phyloP scores from a whole-genome alignment of 1,284 basidiomycete genomes.

The Ceratobasidium sp. region DNA sequence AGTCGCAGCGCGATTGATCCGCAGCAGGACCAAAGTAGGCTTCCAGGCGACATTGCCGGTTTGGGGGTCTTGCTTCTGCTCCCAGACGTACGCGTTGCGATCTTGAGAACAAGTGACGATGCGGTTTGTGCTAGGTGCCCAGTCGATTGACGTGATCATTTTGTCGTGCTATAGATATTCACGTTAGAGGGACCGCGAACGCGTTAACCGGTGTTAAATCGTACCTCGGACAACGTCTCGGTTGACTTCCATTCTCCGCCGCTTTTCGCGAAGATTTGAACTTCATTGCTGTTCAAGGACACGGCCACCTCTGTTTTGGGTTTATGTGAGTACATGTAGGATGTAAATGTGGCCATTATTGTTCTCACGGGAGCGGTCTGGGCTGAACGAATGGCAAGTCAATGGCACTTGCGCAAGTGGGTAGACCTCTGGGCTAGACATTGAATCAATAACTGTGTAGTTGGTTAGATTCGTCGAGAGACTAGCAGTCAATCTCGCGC shows the following conservation, averaged over 20 bases:
- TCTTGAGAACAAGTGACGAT: constrained; percentile 99
- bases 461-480: constrained; percentile 61
- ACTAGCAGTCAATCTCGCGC: constrained; percentile 74
- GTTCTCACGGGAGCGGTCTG: constrained; percentile 80
- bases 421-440: constrained; percentile 79
- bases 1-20: constrained; percentile 96
- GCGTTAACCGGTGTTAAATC: constrained; percentile 44
- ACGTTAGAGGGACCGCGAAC: constrained; percentile 4
- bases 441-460: constrained; percentile 50
- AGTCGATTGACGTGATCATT: constrained; percentile 96
- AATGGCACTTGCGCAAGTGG: constrained; percentile 83
- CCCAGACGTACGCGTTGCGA: constrained; percentile 99
- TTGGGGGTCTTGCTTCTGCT: constrained; percentile 73
- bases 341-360: constrained; percentile 29
- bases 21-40: constrained; percentile 93
- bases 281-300: constrained; percentile 89
- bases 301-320: constrained; percentile 80
- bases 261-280: constrained; percentile 77
- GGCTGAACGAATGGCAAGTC: constrained; percentile 91
- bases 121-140: constrained; percentile 95
- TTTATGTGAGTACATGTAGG: constrained; percentile 38
- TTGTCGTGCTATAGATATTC: constrained; percentile 86
- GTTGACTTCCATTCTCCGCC: constrained; percentile 76
- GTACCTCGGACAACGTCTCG: constrained; percentile 86
- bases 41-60: constrained; percentile 83